phyloP scores from a whole-genome alignment of 345 rosid genomes.

The Pistacia vera region DNA sequence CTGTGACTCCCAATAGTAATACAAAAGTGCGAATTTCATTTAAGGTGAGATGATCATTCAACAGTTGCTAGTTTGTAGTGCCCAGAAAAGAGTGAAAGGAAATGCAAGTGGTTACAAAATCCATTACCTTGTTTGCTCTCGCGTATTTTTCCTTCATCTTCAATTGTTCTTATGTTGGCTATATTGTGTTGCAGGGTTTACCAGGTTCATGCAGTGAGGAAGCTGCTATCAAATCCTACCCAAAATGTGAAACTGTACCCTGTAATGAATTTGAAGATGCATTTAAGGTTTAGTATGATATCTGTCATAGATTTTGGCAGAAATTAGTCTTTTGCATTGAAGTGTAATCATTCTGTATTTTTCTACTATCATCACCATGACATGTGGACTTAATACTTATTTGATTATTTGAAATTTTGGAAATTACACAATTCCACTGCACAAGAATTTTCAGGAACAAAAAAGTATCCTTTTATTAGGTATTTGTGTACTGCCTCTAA shows the following conservation, averaged over 20 bases:
- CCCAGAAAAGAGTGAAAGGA: slow-evolving; percentile 3
- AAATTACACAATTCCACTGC: neutral
- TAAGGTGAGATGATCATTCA: slow-evolving; percentile 35
- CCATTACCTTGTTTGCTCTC: neutral
- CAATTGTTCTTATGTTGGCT: neutral
- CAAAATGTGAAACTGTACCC: slow-evolving; percentile 59
- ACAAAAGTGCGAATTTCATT: slow-evolving; percentile 48
- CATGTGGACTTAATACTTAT: neutral
- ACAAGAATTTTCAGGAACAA: neutral
- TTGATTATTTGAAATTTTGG: neutral
- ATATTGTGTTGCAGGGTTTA: slow-evolving; percentile 41
- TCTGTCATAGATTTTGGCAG: neutral
- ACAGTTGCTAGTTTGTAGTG: neutral
- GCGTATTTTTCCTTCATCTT: neutral
- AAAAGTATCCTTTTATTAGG: neutral
- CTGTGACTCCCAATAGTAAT: slow-evolving; percentile 31
- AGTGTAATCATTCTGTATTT: slow-evolving; percentile 6
- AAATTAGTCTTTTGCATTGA: neutral
- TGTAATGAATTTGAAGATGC: slow-evolving; percentile 60
- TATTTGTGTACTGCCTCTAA: too few species aligned
- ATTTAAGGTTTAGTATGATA: slow-evolving; percentile 45
- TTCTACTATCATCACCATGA: neutral
- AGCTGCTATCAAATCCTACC: slow-evolving; percentile 70
- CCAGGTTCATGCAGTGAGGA: slow-evolving; percentile 60
- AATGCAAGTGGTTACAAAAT: neutral